Evolutionary conservation across 768 basidiomycete species (phyloP).

Genomic region (Amanita inopinata): DNA sequence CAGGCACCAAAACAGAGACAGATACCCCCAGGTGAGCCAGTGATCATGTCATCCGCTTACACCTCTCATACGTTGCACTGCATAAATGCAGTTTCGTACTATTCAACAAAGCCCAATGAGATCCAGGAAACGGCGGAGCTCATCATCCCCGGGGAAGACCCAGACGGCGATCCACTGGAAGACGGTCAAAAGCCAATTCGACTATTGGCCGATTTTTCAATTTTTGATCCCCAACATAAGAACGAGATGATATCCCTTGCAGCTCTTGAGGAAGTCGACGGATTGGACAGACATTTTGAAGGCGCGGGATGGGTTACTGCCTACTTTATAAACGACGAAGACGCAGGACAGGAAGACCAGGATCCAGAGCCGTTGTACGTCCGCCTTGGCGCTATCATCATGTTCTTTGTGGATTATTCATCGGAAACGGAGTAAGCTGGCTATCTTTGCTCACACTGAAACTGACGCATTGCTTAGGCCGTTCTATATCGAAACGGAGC

Average conservation of each 20-base stretch:
- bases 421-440: constrained; percentile 39
- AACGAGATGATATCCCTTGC: constrained; percentile 40
- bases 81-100: constrained; percentile 32
- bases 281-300: constrained; percentile 31
- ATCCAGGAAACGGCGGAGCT: constrained; percentile 26
- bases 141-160: constrained; percentile 32
- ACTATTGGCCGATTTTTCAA: constrained; percentile 42
- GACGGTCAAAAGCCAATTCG: constrained; percentile 45
- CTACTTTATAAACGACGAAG: constrained; percentile 46
- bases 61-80: constrained; percentile 15
- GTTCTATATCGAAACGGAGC: constrained; percentile 53
- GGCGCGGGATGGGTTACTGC: constrained; percentile 48
- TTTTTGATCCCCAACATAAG: constrained; percentile 45
- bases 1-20: constrained; percentile 21
- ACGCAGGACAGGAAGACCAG: constrained; percentile 42
- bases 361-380: constrained; percentile 31
- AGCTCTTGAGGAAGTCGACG: constrained; percentile 34
- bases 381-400: constrained; percentile 35
- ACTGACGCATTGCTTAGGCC: constrained; percentile 30
- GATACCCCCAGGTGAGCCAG: constrained; percentile 13
- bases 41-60: neutral
- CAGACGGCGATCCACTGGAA: constrained; percentile 18
- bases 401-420: constrained; percentile 42
- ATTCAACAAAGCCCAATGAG: constrained; percentile 22
- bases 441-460: constrained; percentile 1